phyloP scores from a whole-genome alignment of 1,139 yeast genomes.

The Geotrichum carabidarum region DNA sequence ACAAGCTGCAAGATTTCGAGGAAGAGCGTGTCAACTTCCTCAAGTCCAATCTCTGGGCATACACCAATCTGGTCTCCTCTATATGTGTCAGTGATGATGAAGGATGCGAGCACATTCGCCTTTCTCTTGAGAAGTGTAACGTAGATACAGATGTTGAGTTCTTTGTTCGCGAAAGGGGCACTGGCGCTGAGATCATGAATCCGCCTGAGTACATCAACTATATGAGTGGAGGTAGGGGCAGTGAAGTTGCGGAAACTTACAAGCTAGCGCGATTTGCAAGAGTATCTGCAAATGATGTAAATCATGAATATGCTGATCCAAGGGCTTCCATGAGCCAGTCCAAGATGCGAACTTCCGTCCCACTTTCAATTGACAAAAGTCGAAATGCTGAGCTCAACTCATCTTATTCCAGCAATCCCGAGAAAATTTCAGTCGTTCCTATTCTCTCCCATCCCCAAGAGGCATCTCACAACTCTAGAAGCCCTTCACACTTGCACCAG shows the following conservation, averaged over 20 bases:
- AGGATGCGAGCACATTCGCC: constrained; percentile 63
- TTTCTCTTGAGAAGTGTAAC: constrained; percentile 63
- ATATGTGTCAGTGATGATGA: constrained; percentile 77
- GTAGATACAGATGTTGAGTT: constrained; percentile 54
- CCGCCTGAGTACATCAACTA: constrained; percentile 53
- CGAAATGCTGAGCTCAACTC: constrained; percentile 7
- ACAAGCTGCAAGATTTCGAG: constrained; percentile 70
- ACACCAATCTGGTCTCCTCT: constrained; percentile 69
- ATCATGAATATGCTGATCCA: constrained; percentile 10
- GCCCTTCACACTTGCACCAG: constrained; percentile 16
- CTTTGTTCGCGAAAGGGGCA: constrained; percentile 54
- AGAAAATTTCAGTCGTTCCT: not conserved
- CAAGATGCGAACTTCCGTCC: constrained; percentile 5
- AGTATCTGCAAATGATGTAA: constrained; percentile 2
- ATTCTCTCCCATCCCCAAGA: not conserved
- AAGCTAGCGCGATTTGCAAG: constrained; percentile 13
- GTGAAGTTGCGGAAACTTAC: constrained; percentile 32
- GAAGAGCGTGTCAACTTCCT: constrained; percentile 69
- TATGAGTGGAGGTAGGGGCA: constrained; percentile 37
- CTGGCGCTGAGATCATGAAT: constrained; percentile 60
- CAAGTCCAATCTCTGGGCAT: constrained; percentile 77
- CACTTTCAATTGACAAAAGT: not conserved
- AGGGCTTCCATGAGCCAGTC: constrained; percentile 3
- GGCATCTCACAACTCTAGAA: not conserved
- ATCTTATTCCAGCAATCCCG: not conserved